These are phyloP conservation scores for Stipa capillata DNA, from an alignment of 176 grass and related monocot genomes.

Conservation along the genomic window DNA sequence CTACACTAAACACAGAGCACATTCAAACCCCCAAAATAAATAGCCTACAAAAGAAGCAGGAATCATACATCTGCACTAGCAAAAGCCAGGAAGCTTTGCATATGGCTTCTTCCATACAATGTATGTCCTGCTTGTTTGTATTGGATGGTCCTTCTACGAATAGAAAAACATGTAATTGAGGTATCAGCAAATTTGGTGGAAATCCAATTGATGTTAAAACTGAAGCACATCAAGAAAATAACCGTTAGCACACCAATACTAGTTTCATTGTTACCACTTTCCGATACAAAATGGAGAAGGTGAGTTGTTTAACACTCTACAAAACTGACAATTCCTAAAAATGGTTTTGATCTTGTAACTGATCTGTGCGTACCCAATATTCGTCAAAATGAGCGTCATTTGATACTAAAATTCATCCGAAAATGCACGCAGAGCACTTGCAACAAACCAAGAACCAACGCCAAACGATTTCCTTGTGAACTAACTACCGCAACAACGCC, in stretches of 20 bases:
- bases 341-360: neutral
- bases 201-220: neutral
- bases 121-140: constrained; percentile 25
- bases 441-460: neutral
- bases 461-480: neutral
- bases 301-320: neutral
- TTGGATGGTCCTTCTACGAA: constrained; percentile 40
- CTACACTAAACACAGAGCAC: neutral
- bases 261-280: neutral
- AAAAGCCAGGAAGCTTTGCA: constrained; percentile 37
- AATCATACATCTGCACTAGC: constrained; percentile 65
- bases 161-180: constrained; percentile 13
- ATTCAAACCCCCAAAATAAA: constrained; percentile 12
- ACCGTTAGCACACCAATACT: neutral
- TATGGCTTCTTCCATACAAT: constrained; percentile 32
- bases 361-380: neutral
- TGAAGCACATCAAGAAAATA: constrained; percentile 5
- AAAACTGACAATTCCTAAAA: neutral
- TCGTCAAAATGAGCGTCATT: neutral
- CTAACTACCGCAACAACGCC: constrained; percentile 10
- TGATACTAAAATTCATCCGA: neutral
- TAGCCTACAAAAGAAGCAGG: neutral
- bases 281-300: neutral
- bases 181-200: neutral
- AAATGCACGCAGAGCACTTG: neutral